Percentiles rank a stretch among this genome's conserved stretches.
These are phyloP conservation scores for Solanum tarijense DNA, from an alignment of 257 asterid genomes.

Conservation along the genomic window DNA sequence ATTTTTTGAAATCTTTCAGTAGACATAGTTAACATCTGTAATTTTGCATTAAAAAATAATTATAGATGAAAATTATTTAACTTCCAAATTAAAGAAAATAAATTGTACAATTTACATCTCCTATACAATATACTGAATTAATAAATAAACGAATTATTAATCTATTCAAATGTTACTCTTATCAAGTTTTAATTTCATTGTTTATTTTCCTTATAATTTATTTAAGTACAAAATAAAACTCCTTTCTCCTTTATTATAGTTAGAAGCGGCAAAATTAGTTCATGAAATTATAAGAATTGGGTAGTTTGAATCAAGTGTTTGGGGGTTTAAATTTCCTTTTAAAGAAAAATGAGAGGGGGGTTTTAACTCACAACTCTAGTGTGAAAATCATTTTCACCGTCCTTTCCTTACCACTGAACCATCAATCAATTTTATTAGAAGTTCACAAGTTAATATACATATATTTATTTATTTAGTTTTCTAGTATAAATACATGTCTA, in stretches of 20 bases:
- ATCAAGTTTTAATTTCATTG: neutral
- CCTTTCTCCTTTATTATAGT: neutral
- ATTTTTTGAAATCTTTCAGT: constrained; percentile 70
- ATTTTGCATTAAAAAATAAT: neutral
- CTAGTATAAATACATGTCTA: too few relatives aligned
- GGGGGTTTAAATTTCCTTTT: too few relatives aligned
- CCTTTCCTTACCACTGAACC: too few relatives aligned
- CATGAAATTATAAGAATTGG: neutral
- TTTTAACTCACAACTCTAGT: too few relatives aligned
- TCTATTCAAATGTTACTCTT: neutral
- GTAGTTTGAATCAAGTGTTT: too few relatives aligned
- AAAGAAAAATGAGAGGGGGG: too few relatives aligned
- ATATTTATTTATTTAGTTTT: too few relatives aligned
- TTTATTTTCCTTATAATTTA: neutral
- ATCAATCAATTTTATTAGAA: too few relatives aligned
- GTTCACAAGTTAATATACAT: too few relatives aligned
- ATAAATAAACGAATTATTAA: neutral
- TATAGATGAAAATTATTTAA: neutral
- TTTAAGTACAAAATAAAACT: neutral
- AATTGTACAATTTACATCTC: neutral
- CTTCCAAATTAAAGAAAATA: neutral
- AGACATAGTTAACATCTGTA: constrained; percentile 75
- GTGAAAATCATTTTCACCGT: too few relatives aligned
- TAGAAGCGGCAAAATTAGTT: neutral
- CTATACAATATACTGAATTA: neutral